Evolutionary conservation across 192 early-diverging fungal species (phyloP).

Genomic region (Borealophlyctis nickersoniae): DNA sequence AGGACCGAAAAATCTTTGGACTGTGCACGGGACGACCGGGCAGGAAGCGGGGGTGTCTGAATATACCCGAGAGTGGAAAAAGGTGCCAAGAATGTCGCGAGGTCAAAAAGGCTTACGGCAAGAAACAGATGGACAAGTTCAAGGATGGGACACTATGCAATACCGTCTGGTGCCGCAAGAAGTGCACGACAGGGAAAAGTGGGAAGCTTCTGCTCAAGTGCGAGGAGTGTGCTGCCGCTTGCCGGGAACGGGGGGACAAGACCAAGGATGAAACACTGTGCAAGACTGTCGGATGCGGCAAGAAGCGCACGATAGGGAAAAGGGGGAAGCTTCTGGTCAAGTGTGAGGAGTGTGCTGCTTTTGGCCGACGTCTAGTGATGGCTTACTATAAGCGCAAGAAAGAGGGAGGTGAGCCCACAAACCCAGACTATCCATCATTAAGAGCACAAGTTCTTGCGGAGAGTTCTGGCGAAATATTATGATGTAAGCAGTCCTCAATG

Average conservation of each 20-base stretch:
- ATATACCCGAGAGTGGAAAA: too few species aligned
- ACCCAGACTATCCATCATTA: background rate
- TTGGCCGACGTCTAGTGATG: too few species aligned
- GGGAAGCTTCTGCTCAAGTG: background rate
- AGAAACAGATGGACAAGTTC: too few species aligned
- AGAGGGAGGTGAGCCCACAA: too few species aligned
- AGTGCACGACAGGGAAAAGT: background rate
- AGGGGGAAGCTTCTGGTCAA: background rate
- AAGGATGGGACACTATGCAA: slow-evolving; percentile 95
- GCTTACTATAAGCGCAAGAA: too few species aligned
- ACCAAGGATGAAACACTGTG: background rate
- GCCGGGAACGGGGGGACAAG: background rate
- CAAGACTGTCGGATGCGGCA: background rate
- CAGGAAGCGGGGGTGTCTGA: too few species aligned
- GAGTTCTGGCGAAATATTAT: background rate
- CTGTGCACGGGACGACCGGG: too few species aligned
- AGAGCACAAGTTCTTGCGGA: background rate
- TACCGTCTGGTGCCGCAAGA: background rate
- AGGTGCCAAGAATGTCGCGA: too few species aligned
- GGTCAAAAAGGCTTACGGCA: too few species aligned
- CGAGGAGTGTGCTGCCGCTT: background rate
- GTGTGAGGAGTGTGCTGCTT: background rate
- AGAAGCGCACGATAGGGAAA: background rate
- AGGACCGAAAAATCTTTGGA: too few species aligned
- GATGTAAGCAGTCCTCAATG: too few species aligned